These are phyloP conservation scores for Rubus idaeus DNA, from an alignment of 306 rosid genomes.

Conservation along the genomic window DNA sequence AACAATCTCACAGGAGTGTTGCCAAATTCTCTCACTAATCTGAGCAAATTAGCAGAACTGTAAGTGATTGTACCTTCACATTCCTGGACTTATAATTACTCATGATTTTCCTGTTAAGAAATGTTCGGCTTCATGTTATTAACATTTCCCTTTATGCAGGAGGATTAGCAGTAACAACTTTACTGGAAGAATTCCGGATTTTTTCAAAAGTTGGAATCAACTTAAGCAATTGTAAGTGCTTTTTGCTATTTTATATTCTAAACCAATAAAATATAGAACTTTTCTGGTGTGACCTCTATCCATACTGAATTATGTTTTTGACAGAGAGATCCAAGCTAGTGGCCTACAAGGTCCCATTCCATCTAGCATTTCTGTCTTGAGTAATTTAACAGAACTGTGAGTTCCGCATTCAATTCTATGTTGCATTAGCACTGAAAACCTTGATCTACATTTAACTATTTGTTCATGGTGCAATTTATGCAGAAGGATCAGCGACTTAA, in stretches of 20 bases:
- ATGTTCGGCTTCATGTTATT: background rate
- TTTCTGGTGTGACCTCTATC: background rate
- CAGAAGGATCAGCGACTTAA: constrained; percentile 36
- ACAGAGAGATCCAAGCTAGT: constrained; percentile 38
- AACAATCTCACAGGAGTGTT: constrained; percentile 38
- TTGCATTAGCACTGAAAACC: background rate
- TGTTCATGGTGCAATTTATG: background rate
- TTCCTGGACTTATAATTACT: background rate
- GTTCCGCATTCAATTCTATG: constrained; percentile 7
- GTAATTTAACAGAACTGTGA: constrained; percentile 25
- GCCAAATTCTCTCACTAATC: constrained; percentile 17
- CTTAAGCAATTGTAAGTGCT: constrained; percentile 23
- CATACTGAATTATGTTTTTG: background rate
- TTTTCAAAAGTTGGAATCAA: constrained; percentile 17
- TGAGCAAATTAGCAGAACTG: constrained; percentile 27
- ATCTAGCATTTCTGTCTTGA: constrained; percentile 22
- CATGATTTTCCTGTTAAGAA: background rate
- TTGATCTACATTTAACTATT: no score
- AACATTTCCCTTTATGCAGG: constrained; percentile 3
- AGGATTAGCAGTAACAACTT: constrained; percentile 39
- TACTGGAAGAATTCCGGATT: constrained; percentile 25
- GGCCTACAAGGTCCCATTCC: constrained; percentile 37
- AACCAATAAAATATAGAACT: background rate
- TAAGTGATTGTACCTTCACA: constrained; percentile 11
- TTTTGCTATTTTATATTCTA: background rate